Evolutionary conservation across 352 stramenopile genomes (phyloP).

Genomic region (Pythium guiyangense): DNA sequence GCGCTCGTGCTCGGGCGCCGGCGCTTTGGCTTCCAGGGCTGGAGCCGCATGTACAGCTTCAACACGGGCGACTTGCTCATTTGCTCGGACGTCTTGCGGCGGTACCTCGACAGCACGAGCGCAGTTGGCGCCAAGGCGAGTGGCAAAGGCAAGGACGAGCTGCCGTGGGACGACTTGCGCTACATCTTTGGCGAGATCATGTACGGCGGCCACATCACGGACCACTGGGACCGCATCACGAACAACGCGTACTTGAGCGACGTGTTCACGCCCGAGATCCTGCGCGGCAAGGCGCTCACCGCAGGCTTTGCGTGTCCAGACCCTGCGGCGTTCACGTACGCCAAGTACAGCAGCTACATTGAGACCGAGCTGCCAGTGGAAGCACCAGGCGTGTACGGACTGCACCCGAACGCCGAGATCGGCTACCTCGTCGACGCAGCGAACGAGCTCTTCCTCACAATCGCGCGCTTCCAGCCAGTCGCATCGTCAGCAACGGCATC

Average conservation of each 20-base stretch:
- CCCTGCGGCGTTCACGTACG: conserved; percentile 72
- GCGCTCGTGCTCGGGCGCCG: conserved; percentile 87
- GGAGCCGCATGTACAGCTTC: conserved; percentile 92
- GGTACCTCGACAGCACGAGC: conserved; percentile 50
- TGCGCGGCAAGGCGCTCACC: conserved; percentile 50
- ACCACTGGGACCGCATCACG: conserved; percentile 82
- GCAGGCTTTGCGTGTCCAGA: conserved; percentile 80
- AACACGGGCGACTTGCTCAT: conserved; percentile 94
- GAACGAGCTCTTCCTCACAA: conserved; percentile 82
- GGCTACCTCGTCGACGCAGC: conserved; percentile 71
- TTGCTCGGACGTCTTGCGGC: conserved; percentile 74
- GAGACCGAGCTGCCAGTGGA: conserved; percentile 61
- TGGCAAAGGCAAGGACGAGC: conserved; percentile 20
- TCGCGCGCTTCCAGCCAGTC: conserved; percentile 82
- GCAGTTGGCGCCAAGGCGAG: background rate
- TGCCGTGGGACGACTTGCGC: conserved; percentile 79
- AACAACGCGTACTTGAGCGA: conserved; percentile 70
- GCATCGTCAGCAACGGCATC: conserved; percentile 19
- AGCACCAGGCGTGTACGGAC: conserved; percentile 59
- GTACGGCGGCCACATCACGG: conserved; percentile 36
- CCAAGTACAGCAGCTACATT: conserved; percentile 91
- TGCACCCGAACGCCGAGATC: conserved; percentile 81
- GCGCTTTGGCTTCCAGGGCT: conserved; percentile 91
- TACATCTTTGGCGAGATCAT: conserved; percentile 92
- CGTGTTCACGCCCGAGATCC: conserved; percentile 59